Percentiles rank a stretch among this genome's conserved stretches.
Conservation (phyloP, 179 eudicot species). For the Beta corolliflora region DNA sequence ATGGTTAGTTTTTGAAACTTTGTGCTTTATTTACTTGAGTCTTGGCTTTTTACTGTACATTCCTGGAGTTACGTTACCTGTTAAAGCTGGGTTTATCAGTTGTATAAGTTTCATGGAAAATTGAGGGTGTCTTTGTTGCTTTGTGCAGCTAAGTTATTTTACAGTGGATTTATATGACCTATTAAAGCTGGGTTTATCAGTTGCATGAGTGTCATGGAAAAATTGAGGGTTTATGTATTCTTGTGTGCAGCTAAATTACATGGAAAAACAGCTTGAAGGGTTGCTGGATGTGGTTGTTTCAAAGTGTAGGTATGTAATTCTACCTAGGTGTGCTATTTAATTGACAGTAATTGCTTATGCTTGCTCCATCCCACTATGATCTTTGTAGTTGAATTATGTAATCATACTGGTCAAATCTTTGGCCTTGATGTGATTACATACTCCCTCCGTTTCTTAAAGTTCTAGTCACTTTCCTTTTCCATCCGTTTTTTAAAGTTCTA, state of each 20-base stretch:
- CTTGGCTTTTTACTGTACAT: conserved; percentile 1
- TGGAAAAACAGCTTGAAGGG: conserved; percentile 73
- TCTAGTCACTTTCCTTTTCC: no score
- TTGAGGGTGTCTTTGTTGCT: not conserved
- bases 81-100: not conserved
- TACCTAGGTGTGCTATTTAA: not conserved
- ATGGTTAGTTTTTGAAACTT: conserved; percentile 42
- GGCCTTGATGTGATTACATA: not conserved
- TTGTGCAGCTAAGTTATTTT: no score
- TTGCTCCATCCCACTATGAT: not conserved
- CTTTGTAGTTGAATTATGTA: not conserved
- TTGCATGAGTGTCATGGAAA: not conserved
- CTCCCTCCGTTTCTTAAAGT: no score
- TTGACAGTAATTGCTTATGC: not conserved
- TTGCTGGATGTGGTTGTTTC: conserved; percentile 48
- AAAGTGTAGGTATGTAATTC: conserved; percentile 54
- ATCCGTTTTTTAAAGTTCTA: no score
- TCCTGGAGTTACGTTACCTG: not conserved
- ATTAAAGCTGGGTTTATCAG: no score
- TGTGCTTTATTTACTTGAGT: not conserved
- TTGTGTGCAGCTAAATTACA: conserved; percentile 52
- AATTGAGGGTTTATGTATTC: conserved; percentile 16
- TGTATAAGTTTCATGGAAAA: conserved; percentile 3
- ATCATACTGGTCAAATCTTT: not conserved
- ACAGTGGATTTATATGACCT: no score